Evolutionary conservation across 176 grass and related monocot species (phyloP).

Genomic region (Bolboschoenus planiculmis): DNA sequence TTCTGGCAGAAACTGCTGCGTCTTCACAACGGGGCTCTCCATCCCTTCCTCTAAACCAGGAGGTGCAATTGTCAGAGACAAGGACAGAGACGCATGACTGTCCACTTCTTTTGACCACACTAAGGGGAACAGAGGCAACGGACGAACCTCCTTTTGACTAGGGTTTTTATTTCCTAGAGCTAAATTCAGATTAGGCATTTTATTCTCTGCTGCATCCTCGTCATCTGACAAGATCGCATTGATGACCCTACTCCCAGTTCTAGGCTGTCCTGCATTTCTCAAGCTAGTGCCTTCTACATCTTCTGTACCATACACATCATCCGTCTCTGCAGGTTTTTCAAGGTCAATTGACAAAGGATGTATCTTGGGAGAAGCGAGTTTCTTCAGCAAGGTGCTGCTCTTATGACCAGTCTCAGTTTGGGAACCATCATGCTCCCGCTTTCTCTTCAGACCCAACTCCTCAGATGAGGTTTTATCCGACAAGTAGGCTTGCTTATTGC

Average conservation of each 20-base stretch:
- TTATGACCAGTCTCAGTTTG: constrained; percentile 22
- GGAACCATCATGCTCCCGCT: constrained; percentile 23
- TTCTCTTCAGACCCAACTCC: constrained; percentile 34
- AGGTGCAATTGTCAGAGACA: constrained; percentile 54
- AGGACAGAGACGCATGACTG: constrained; percentile 17
- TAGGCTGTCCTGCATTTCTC: constrained; percentile 8
- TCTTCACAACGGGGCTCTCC: constrained; percentile 19
- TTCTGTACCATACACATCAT: too few species aligned
- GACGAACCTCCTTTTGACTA: constrained; percentile 31
- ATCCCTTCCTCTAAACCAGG: constrained; percentile 23
- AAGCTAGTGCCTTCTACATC: constrained; percentile 2
- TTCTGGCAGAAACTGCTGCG: constrained; percentile 73
- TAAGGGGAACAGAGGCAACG: constrained; percentile 39
- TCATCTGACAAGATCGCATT: constrained; percentile 59
- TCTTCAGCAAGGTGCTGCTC: constrained; percentile 22
- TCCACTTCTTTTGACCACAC: constrained; percentile 22
- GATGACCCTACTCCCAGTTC: constrained; percentile 35
- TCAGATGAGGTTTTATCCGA: constrained; percentile 10
- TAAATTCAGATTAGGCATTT: constrained; percentile 20
- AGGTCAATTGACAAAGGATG: constrained; percentile 28
- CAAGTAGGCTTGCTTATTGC: constrained; percentile 4
- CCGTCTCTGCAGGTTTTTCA: constrained; percentile 12
- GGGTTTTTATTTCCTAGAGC: constrained; percentile 42
- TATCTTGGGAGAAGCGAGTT: constrained; percentile 41
- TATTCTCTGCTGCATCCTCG: constrained; percentile 42